A percentile compares a stretch with the other conserved stretches of the same genome.
phyloP scores from a whole-genome alignment of 176 grass and related monocot genomes.

The Bonia amplexicaulis region DNA sequence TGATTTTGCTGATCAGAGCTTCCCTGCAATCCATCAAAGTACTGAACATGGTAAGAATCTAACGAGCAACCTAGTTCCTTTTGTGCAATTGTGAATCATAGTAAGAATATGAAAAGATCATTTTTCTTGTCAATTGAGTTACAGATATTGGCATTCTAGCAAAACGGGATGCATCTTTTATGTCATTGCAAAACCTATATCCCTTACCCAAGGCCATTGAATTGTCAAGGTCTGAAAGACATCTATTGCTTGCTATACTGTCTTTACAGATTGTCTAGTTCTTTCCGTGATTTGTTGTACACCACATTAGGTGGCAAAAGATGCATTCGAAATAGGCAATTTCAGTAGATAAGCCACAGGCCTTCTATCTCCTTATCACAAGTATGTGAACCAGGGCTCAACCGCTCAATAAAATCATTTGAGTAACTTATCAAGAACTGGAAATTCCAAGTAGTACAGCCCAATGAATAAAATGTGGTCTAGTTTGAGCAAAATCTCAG shows the following conservation, averaged over 20 bases:
- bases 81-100: background rate
- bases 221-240: background rate
- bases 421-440: background rate
- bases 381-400: background rate
- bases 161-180: background rate
- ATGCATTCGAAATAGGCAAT: background rate
- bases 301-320: background rate
- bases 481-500: background rate
- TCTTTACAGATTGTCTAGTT: background rate
- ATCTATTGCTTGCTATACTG: background rate
- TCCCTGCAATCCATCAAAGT: constrained; percentile 35
- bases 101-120: background rate
- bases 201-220: background rate
- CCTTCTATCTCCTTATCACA: background rate
- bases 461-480: no score
- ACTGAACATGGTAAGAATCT: background rate
- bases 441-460: background rate
- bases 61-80: background rate
- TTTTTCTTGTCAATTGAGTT: background rate
- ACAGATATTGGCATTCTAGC: background rate
- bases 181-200: background rate
- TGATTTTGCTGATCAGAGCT: constrained; percentile 53
- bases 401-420: background rate
- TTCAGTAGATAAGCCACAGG: background rate
- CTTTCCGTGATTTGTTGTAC: background rate